These are phyloP conservation scores for Steccherinum ochraceum DNA, from an alignment of 768 basidiomycete genomes.

Conservation along the genomic window DNA sequence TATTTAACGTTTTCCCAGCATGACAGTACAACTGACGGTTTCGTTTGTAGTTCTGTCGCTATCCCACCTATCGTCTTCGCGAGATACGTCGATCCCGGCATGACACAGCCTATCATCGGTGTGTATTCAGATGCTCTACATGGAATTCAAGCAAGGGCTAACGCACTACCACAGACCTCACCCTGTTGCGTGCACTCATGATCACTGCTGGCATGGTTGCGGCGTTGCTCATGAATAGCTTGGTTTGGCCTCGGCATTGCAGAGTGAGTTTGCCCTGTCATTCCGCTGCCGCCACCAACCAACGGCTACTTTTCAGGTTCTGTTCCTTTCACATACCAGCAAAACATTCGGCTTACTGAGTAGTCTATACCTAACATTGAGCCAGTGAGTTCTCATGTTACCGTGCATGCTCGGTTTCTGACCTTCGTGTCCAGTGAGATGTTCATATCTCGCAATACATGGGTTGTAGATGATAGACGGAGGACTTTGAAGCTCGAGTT, in stretches of 20 bases:
- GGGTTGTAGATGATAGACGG: conserved; percentile 23
- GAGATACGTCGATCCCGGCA: conserved; percentile 20
- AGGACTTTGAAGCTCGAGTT: conserved; percentile 35
- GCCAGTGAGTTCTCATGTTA: conserved; percentile 30
- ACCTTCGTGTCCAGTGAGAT: conserved; percentile 31
- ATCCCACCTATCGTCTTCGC: conserved; percentile 35
- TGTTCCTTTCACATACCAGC: conserved; percentile 36
- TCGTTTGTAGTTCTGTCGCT: conserved; percentile 30
- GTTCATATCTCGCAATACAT: conserved; percentile 20
- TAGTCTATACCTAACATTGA: conserved; percentile 37
- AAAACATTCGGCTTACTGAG: conserved; percentile 32
- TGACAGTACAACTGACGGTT: background rate
- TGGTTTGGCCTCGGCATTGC: conserved; percentile 42
- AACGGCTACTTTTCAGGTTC: conserved; percentile 25
- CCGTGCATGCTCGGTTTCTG: too few species aligned
- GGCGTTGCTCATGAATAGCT: conserved; percentile 36
- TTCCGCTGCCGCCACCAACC: too few species aligned
- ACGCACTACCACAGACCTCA: conserved; percentile 26
- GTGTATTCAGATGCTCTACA: conserved; percentile 6
- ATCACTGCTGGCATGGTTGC: conserved; percentile 40
- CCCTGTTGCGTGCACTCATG: conserved; percentile 32
- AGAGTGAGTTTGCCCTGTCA: conserved; percentile 24
- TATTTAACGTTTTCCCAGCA: background rate
- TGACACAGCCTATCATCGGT: conserved; percentile 24
- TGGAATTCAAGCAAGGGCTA: background rate